Evolutionary conservation across 495 filamentous ascomycete genomes (phyloP), one percentile per base, ranked within the genome.

Genomic region (Bathelium albidoporum): DNA sequence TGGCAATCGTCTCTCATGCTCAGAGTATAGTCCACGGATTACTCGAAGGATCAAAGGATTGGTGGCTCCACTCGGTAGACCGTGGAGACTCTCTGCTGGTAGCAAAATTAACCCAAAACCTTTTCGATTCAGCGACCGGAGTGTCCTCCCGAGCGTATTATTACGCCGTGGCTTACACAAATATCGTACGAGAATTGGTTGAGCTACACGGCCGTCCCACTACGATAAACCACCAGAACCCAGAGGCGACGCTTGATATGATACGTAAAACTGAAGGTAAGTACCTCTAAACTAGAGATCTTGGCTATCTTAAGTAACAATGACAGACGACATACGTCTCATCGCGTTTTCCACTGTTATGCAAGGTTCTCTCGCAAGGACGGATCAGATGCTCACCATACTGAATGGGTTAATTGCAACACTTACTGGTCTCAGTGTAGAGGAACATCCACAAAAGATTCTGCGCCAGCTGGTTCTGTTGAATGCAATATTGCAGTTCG

Each of bases 401-500:
- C 87, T 55, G 67, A 86, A 84, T 66, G 83, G 85, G 66, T 63
- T 86, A 34, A 74, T 87, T 32, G 83, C 84, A 28, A 81, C 83
- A 62, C 75, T 83, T 9, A 87, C 84, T 9, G 82, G 77, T 11
- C 65, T 82, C 28, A 78, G 83, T 68, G 74, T 74, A 36, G 41
- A 44, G 7, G 24, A 64, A 32, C 29, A 60, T 53, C 31, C 64
- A n/a, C 36, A 52, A 5, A 26, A 22, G 77, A 82, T 75, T n/a
- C 69, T 85, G 5, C 73, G 75, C 39, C 80, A 83, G 60, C 70
- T 88, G 9, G 74, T 82, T 28, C 66, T 87, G 18, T 73, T 89
- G 31, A 88, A 88, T 64, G 73, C 79, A 16, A 73, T 88, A 2
- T 58, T 88, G 2, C 73, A 79, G 7, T 78, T 73, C 16, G 79